Percentiles rank a stretch among this genome's conserved stretches.
phyloP scores from a whole-genome alignment of 2,329 filamentous ascomycete genomes.

The Trichoderma lentiforme region DNA sequence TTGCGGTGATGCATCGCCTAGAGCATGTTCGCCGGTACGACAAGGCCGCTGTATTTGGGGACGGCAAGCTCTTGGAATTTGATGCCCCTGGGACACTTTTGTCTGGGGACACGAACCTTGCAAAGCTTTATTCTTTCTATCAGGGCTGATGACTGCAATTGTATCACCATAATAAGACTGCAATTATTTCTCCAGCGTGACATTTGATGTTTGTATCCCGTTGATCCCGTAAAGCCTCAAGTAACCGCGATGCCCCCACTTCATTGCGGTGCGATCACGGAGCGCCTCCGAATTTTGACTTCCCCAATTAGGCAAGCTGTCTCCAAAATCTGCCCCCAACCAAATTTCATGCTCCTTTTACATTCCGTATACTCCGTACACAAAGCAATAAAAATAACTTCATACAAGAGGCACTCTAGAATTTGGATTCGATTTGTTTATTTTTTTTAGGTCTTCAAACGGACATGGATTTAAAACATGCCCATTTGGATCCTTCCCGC shows the following conservation, averaged over 20 bases:
- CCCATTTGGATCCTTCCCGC: slow-evolving; percentile 20
- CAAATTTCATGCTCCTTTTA: background rate
- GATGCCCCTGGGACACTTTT: slow-evolving; percentile 15
- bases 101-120: slow-evolving; percentile 23
- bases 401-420: background rate
- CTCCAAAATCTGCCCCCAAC: background rate
- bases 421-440: background rate
- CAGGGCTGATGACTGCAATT: background rate
- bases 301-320: slow-evolving; percentile 5
- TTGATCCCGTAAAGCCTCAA: background rate
- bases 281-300: background rate
- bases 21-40: slow-evolving; percentile 36
- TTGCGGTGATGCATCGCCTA: slow-evolving; percentile 39
- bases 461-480: slow-evolving; percentile 11
- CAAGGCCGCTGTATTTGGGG: slow-evolving; percentile 54
- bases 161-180: background rate
- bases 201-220: background rate
- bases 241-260: background rate
- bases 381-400: background rate
- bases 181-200: background rate
- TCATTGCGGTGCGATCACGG: background rate
- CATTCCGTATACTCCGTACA: background rate
- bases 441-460: slow-evolving; percentile 9
- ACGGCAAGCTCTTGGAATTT: slow-evolving; percentile 25
- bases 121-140: slow-evolving; percentile 3